Conservation (phyloP, 805 yeast species). For the Saccharomycopsis malanga region DNA sequence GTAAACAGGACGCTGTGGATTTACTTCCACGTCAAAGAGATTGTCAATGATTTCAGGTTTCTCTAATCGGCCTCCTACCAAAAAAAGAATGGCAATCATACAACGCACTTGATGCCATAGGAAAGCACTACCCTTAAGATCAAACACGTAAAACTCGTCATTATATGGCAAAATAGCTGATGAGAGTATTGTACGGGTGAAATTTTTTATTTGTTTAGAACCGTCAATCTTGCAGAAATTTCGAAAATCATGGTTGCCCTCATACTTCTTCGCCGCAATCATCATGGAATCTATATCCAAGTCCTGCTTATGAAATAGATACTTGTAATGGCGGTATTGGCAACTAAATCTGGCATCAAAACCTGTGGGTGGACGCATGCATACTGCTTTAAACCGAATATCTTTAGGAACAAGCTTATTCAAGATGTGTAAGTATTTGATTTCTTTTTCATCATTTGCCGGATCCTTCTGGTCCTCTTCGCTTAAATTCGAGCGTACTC, state of each 20-base stretch:
- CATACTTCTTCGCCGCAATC: slow-evolving; percentile 52
- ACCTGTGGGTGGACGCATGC: slow-evolving; percentile 71
- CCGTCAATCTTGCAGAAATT: slow-evolving; percentile 95
- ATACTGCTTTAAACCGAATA: slow-evolving; percentile 72
- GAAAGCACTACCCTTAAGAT: slow-evolving; percentile 82
- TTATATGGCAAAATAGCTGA: slow-evolving; percentile 6
- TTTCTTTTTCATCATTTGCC: slow-evolving; percentile 54
- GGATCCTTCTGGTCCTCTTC: slow-evolving; percentile 57
- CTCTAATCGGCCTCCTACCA: slow-evolving; percentile 77
- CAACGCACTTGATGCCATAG: slow-evolving; percentile 98
- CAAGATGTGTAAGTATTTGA: slow-evolving; percentile 68
- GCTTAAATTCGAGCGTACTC: slow-evolving; percentile 58
- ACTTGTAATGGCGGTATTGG: slow-evolving; percentile 75
- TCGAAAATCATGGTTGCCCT: slow-evolving; percentile 84
- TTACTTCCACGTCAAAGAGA: slow-evolving; percentile 48
- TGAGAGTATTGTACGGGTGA: slow-evolving; percentile 46
- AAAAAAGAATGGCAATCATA: slow-evolving; percentile 77
- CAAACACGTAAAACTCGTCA: slow-evolving; percentile 56
- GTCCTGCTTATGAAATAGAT: slow-evolving; percentile 51
- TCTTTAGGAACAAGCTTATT: slow-evolving; percentile 77
- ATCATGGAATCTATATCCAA: slow-evolving; percentile 64
- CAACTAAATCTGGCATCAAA: slow-evolving; percentile 96
- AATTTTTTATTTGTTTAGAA: slow-evolving; percentile 82
- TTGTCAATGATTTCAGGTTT: slow-evolving; percentile 46
- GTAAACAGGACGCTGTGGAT: slow-evolving; percentile 68